Percentiles rank a stretch among this genome's conserved stretches.
Evolutionary conservation across 1,139 yeast genomes (phyloP).

Genomic region (Scheffersomyces parashehatae): DNA sequence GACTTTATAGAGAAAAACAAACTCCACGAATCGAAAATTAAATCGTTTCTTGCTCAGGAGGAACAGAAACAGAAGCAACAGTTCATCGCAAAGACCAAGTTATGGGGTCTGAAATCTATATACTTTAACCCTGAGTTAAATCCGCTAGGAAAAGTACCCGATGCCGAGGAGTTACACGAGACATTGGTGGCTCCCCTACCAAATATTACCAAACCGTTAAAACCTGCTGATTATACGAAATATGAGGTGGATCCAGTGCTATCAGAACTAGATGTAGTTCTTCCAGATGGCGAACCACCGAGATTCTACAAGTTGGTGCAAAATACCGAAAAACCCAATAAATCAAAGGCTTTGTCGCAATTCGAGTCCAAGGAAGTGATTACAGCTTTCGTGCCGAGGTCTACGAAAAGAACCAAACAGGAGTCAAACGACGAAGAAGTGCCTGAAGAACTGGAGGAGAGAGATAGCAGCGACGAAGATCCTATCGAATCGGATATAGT

Average conservation of each 20-base stretch:
- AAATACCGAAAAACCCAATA: conserved; percentile 21
- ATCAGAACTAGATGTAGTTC: conserved; percentile 22
- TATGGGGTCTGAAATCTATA: conserved; percentile 41
- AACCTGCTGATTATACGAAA: conserved; percentile 6
- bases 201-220: conserved; percentile 30
- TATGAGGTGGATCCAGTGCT: conserved; percentile 33
- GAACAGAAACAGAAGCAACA: conserved; percentile 16
- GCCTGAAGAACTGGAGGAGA: conserved; percentile 6
- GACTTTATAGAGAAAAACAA: conserved; percentile 35
- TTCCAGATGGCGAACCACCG: conserved; percentile 44
- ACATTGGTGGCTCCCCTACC: conserved; percentile 14
- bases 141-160: conserved; percentile 47
- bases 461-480: conserved; percentile 4
- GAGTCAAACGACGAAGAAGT: conserved; percentile 2
- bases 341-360: no score
- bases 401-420: conserved; percentile 3
- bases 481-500: not conserved
- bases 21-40: conserved; percentile 33
- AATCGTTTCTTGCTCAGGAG: conserved; percentile 18
- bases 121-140: conserved; percentile 49
- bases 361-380: not conserved
- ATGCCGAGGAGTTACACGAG: conserved; percentile 6
- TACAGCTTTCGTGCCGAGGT: not conserved
- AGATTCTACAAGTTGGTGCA: conserved; percentile 40
- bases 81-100: conserved; percentile 22